A percentile compares a stretch with the other conserved stretches of the same genome.
Evolutionary conservation across 192 early-diverging fungal genomes (phyloP).

Genomic region (Spinellus fusiger): DNA sequence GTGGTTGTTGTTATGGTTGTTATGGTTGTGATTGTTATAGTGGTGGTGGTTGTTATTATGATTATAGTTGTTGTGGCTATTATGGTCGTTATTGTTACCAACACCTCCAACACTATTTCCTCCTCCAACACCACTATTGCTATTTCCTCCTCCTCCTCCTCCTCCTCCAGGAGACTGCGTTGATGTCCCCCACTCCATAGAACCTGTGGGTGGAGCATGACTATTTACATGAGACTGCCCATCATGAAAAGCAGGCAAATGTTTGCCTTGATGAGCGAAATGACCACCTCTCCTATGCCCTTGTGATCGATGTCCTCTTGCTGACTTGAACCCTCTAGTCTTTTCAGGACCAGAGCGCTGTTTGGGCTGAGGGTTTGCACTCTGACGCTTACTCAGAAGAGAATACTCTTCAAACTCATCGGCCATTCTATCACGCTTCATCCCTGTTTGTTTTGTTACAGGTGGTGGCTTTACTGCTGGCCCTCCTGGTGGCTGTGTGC

Average conservation of each 20-base stretch:
- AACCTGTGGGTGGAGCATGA: not conserved
- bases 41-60: too few relatives aligned
- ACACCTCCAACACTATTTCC: too few relatives aligned
- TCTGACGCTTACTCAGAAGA: slow-evolving; percentile 14
- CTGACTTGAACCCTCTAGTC: not conserved
- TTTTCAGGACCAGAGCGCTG: not conserved
- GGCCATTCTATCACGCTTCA: slow-evolving; percentile 12
- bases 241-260: not conserved
- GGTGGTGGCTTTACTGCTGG: not conserved
- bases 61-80: too few relatives aligned
- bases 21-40: too few relatives aligned
- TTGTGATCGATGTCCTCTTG: not conserved
- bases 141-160: too few relatives aligned
- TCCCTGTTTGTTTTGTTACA: not conserved
- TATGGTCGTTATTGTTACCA: too few relatives aligned
- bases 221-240: not conserved
- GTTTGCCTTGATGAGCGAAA: not conserved
- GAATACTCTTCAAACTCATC: slow-evolving; percentile 25
- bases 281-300: not conserved
- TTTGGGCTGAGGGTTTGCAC: not conserved
- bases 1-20: too few relatives aligned
- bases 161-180: not conserved
- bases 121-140: too few relatives aligned
- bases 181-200: not conserved
- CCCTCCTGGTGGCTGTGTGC: not conserved